A percentile compares a stretch with the other conserved stretches of the same genome.
phyloP scores from a whole-genome alignment of 768 basidiomycete species.

The Hysterangium stoloniferum region DNA sequence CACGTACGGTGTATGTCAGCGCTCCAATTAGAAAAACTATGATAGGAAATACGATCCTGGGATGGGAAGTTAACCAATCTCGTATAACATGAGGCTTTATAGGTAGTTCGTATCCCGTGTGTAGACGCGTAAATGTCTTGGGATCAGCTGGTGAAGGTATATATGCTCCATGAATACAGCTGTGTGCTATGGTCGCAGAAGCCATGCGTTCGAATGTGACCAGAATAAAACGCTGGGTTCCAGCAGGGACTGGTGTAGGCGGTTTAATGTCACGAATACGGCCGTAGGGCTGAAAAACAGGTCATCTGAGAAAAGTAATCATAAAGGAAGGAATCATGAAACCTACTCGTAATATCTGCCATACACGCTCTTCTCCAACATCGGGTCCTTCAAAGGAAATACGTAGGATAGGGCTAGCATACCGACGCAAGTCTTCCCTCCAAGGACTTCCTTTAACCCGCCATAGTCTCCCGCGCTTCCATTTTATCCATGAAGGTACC shows the following conservation, averaged over 20 bases:
- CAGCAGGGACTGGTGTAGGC: constrained; percentile 55
- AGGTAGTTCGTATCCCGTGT: constrained; percentile 53
- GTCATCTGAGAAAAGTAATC: constrained; percentile 4
- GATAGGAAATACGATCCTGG: constrained; percentile 73
- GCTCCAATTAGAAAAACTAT: constrained; percentile 85
- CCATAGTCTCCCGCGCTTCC: constrained; percentile 49
- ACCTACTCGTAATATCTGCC: constrained; percentile 68
- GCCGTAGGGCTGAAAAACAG: constrained; percentile 61
- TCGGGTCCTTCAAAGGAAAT: constrained; percentile 90
- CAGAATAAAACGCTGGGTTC: constrained; percentile 55
- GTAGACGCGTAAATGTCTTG: constrained; percentile 34
- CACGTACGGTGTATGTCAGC: constrained; percentile 74
- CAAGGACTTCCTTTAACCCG: constrained; percentile 73
- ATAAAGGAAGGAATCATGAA: neutral
- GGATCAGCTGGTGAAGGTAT: constrained; percentile 16
- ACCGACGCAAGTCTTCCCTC: constrained; percentile 86
- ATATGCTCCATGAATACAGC: constrained; percentile 60
- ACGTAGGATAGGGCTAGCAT: constrained; percentile 61
- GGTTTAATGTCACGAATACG: constrained; percentile 59
- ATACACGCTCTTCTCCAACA: constrained; percentile 70
- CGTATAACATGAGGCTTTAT: constrained; percentile 59
- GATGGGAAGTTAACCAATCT: constrained; percentile 82
- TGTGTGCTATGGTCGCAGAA: constrained; percentile 75
- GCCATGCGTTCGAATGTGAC: constrained; percentile 56
- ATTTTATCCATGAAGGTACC: constrained; percentile 55